Conservation (phyloP, 1,284 basidiomycete species). For the Trichosporon ovoides region DNA sequence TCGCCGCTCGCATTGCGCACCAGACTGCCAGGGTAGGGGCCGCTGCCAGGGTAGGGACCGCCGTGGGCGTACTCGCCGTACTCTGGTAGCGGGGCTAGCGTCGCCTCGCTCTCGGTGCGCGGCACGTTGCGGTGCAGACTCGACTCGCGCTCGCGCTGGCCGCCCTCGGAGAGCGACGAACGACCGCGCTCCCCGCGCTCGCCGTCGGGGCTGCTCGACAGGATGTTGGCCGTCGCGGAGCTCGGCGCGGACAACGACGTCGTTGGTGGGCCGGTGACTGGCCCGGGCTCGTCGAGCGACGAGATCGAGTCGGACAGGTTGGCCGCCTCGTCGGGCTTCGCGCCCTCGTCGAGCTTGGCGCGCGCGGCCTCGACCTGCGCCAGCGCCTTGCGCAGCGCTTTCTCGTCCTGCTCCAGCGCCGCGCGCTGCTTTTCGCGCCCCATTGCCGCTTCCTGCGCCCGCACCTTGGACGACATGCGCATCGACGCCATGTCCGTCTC, state of each 20-base stretch:
- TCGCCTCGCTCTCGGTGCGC: conserved; percentile 14
- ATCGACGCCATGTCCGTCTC: conserved; percentile 13
- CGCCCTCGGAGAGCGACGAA: not conserved
- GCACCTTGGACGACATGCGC: not conserved
- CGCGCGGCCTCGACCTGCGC: not conserved
- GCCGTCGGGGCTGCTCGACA: not conserved
- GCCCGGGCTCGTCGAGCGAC: not conserved
- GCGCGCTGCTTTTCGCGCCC: not conserved
- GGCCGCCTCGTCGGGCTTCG: conserved; percentile 1
- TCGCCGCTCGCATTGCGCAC: too few relatives aligned
- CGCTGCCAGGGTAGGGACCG: too few relatives aligned
- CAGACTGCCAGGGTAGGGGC: not conserved
- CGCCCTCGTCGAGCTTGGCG: not conserved
- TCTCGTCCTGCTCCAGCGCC: not conserved
- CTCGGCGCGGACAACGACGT: not conserved
- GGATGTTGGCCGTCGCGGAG: not conserved
- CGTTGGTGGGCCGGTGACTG: not conserved
- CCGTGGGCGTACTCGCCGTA: not conserved
- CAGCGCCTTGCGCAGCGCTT: not conserved
- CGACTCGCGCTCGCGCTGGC: not conserved
- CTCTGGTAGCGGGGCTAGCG: conserved; percentile 7
- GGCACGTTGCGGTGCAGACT: not conserved
- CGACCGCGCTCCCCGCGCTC: not conserved
- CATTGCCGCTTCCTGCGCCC: not conserved
- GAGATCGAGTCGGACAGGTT: not conserved